These are phyloP conservation scores for Rhizopogon vinicolor DNA, from an alignment of 768 basidiomycete species.

Conservation along the genomic window DNA sequence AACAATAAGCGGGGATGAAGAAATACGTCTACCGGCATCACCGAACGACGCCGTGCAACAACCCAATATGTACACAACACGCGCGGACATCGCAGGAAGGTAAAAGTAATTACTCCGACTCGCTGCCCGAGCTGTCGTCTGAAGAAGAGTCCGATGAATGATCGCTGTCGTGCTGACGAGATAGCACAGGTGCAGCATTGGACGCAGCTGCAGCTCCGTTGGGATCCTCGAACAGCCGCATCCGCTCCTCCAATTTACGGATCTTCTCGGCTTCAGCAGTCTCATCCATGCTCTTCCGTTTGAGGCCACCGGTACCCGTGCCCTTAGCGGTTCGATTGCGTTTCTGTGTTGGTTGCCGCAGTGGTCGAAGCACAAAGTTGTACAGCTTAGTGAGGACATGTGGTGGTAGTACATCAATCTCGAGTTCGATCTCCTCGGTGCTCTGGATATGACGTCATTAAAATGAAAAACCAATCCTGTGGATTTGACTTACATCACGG, in stretches of 20 bases:
- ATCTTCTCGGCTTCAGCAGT: slow-evolving; percentile 96
- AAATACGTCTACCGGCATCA: slow-evolving; percentile 20
- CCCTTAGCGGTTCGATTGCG: slow-evolving; percentile 71
- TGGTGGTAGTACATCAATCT: slow-evolving; percentile 89
- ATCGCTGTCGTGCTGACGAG: slow-evolving; percentile 50
- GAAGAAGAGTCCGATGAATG: slow-evolving; percentile 79
- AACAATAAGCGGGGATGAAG: slow-evolving; percentile 20
- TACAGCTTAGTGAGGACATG: slow-evolving; percentile 89
- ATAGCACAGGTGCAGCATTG: slow-evolving; percentile 30
- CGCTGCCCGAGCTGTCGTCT: slow-evolving; percentile 78
- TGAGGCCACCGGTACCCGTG: slow-evolving; percentile 83
- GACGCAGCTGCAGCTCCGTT: slow-evolving; percentile 29
- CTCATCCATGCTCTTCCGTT: slow-evolving; percentile 96
- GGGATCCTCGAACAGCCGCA: slow-evolving; percentile 75
- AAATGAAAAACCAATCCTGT: slow-evolving; percentile 8
- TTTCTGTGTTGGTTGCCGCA: slow-evolving; percentile 61
- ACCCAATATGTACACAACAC: slow-evolving; percentile 9
- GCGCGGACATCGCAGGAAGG: neutral
- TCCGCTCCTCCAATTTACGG: slow-evolving; percentile 80
- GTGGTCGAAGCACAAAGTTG: slow-evolving; percentile 86
- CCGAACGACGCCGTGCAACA: slow-evolving; percentile 10
- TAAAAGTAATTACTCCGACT: slow-evolving; percentile 58
- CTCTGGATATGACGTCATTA: slow-evolving; percentile 48
- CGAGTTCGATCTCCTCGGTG: slow-evolving; percentile 97
- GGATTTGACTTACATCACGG: slow-evolving; percentile 65